Conservation (phyloP, 306 rosid species). For the Lathyrus sativus region DNA sequence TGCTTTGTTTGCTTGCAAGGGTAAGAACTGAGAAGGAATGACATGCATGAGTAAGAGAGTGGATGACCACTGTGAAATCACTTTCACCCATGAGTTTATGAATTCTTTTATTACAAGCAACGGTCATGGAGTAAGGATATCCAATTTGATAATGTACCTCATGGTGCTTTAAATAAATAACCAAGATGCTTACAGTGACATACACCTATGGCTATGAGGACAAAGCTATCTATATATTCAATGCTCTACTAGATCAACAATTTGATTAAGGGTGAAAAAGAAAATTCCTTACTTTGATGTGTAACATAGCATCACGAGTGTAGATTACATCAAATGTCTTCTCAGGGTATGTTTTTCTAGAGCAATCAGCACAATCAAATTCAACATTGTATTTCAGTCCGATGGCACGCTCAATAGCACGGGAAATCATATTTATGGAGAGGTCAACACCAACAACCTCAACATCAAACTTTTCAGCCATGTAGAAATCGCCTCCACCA, state of each 20-base stretch:
- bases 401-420: slow-evolving; percentile 83
- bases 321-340: slow-evolving; percentile 78
- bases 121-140: neutral
- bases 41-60: neutral
- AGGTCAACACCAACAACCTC: slow-evolving; percentile 93
- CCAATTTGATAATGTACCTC: neutral
- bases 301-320: slow-evolving; percentile 83
- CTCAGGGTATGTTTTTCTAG: slow-evolving; percentile 66
- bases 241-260: slow-evolving; percentile 2
- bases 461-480: slow-evolving; percentile 79
- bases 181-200: neutral
- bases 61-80: neutral
- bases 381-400: slow-evolving; percentile 78
- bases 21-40: slow-evolving; percentile 14
- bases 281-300: slow-evolving; percentile 67
- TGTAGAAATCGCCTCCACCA: slow-evolving; percentile 95
- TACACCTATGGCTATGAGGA: neutral
- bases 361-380: slow-evolving; percentile 94
- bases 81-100: neutral
- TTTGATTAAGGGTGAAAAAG: neutral
- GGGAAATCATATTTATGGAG: slow-evolving; percentile 88
- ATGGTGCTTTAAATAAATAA: neutral
- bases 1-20: neutral
- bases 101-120: slow-evolving; percentile 16
- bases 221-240: slow-evolving; percentile 8